A percentile compares a stretch with the other conserved stretches of the same genome.
Conservation (phyloP, 331 rosid genomes). For the Pyracantha coccinea region DNA sequence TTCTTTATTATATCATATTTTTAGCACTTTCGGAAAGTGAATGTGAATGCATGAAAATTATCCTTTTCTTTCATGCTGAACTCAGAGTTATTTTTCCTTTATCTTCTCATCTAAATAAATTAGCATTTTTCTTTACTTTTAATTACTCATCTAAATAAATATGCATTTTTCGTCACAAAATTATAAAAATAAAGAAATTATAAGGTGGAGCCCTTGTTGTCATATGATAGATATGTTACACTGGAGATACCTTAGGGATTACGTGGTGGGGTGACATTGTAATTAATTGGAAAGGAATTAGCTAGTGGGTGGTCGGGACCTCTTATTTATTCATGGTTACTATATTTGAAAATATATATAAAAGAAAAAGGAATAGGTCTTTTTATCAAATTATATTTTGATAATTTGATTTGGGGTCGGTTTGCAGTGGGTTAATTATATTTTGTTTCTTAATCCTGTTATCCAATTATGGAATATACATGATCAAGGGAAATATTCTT, state of each 20-base stretch:
- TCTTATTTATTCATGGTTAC: not conserved
- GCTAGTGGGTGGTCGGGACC: not conserved
- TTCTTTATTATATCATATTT: not conserved
- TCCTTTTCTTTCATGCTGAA: conserved; percentile 37
- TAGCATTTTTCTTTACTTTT: not conserved
- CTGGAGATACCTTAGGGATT: not conserved
- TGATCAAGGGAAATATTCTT: not conserved
- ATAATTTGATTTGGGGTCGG: not conserved
- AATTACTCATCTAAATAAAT: too few relatives aligned
- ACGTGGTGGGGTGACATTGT: conserved; percentile 1
- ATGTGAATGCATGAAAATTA: conserved; percentile 18
- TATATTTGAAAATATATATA: not conserved
- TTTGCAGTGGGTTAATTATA: not conserved
- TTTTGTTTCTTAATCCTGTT: not conserved
- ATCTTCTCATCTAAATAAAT: not conserved
- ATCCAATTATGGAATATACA: not conserved
- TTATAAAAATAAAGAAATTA: not conserved
- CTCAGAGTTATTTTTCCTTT: not conserved
- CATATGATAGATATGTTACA: not conserved
- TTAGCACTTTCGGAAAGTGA: conserved; percentile 39
- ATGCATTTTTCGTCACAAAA: not conserved
- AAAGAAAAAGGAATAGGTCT: not conserved
- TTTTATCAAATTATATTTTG: not conserved
- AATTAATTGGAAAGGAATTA: not conserved
- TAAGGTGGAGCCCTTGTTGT: conserved; percentile 2